Conservation (phyloP, 768 basidiomycete genomes). For the Dioszegia crocea region DNA sequence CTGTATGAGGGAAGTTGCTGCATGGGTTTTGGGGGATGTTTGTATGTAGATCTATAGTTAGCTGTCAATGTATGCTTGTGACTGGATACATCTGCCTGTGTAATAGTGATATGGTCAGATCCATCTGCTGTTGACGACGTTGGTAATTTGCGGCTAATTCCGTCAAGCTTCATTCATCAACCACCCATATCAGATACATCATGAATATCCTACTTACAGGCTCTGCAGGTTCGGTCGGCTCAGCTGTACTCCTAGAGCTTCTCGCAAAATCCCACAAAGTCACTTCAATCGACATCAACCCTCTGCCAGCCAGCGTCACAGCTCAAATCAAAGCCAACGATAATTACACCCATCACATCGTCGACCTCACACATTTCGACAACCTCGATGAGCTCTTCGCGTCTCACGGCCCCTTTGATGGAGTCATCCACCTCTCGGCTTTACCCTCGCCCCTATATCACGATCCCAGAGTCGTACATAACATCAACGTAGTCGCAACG, state of each 20-base stretch:
- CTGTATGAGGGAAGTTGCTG: no score
- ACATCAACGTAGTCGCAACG: conserved; percentile 31
- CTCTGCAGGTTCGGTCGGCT: conserved; percentile 29
- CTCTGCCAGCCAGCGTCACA: conserved; percentile 8
- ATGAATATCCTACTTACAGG: conserved; percentile 42
- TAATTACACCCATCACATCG: conserved; percentile 5
- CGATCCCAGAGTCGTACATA: conserved; percentile 30
- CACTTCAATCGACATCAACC: conserved; percentile 27
- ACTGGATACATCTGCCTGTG: no score
- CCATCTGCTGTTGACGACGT: no score
- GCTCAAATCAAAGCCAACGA: background rate
- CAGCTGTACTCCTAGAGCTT: conserved; percentile 18
- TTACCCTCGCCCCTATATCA: conserved; percentile 27
- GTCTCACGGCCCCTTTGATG: conserved; percentile 15
- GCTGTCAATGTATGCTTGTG: no score
- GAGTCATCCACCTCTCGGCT: conserved; percentile 41
- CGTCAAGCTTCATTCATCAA: no score
- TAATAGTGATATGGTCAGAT: no score
- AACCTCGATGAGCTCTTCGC: conserved; percentile 18
- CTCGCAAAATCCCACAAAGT: conserved; percentile 28
- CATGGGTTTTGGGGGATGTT: background rate
- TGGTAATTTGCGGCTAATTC: no score
- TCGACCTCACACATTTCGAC: conserved; percentile 15
- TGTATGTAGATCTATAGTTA: no score
- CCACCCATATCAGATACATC: no score